Percentiles rank a stretch among this genome's conserved stretches.
phyloP scores from a whole-genome alignment of 1,284 basidiomycete genomes.

The Filobasidium uniguttulatum region DNA sequence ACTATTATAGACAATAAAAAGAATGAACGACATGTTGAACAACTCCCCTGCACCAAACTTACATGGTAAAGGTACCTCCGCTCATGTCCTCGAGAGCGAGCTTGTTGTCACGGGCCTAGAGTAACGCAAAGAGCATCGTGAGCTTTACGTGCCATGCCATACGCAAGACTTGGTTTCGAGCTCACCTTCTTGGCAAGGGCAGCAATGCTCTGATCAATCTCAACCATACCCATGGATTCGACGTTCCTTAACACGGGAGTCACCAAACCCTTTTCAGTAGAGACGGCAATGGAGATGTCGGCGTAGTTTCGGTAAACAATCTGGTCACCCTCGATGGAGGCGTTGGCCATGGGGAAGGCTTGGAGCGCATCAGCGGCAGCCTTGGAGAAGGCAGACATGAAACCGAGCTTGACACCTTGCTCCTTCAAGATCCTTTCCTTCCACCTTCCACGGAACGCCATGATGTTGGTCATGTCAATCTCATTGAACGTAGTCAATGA shows the following conservation, averaged over 20 bases:
- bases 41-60: conserved; percentile 25
- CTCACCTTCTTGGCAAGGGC: conserved; percentile 75
- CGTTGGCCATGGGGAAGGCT: conserved; percentile 91
- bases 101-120: conserved; percentile 79
- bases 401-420: conserved; percentile 92
- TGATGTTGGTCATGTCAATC: conserved; percentile 93
- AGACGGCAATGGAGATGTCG: conserved; percentile 86
- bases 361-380: conserved; percentile 73
- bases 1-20: conserved; percentile 36
- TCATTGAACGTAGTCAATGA: conserved; percentile 98
- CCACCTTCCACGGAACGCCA: conserved; percentile 88
- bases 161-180: not conserved
- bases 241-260: conserved; percentile 91
- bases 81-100: conserved; percentile 92
- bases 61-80: conserved; percentile 96
- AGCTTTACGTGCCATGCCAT: not conserved
- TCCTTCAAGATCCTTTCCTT: conserved; percentile 87
- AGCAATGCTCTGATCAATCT: conserved; percentile 86
- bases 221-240: conserved; percentile 72
- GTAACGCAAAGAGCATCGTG: not conserved
- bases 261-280: conserved; percentile 93
- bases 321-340: conserved; percentile 80
- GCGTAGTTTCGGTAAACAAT: conserved; percentile 94
- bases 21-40: not conserved
- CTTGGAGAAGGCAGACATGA: conserved; percentile 94